These are phyloP conservation scores for Bromus sterilis DNA, from an alignment of 176 grass and related monocot genomes.

Conservation along the genomic window DNA sequence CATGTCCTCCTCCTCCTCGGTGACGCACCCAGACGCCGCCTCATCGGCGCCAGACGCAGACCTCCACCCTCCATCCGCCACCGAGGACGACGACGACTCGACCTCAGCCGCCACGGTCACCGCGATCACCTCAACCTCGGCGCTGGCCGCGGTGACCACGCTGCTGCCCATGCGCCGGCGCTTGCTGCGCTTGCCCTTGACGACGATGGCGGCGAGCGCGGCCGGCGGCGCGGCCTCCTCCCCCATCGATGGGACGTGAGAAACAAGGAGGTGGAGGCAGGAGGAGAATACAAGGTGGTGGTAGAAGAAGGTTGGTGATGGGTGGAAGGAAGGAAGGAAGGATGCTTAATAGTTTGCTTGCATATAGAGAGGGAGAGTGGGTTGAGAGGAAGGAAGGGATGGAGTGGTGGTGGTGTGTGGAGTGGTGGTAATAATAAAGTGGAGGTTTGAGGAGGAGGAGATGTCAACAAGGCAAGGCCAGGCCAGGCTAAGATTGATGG, in stretches of 20 bases:
- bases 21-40: slow-evolving; percentile 6
- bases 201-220: slow-evolving; percentile 14
- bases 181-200: slow-evolving; percentile 83
- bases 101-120: neutral
- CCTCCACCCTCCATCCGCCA: neutral
- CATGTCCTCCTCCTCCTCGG: slow-evolving; percentile 81
- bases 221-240: slow-evolving; percentile 6
- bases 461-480: slow-evolving; percentile 35
- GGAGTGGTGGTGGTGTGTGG: neutral
- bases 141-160: neutral
- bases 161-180: slow-evolving; percentile 23
- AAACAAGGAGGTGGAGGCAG: neutral
- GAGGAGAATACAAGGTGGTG: neutral
- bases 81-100: slow-evolving; percentile 17
- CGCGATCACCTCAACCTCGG: neutral
- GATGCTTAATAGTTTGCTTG: neutral
- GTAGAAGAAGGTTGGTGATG: slow-evolving; percentile 27
- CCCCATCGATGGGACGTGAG: slow-evolving; percentile 10
- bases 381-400: slow-evolving; percentile 27
- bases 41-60: slow-evolving; percentile 3
- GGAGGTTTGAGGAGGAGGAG: neutral
- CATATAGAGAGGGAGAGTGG: neutral
- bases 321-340: neutral
- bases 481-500: neutral
- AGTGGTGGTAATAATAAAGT: slow-evolving; percentile 30